Base-by-base conservation (phyloP, 345 rosid genomes). In the Murraya koenigii region DNA sequence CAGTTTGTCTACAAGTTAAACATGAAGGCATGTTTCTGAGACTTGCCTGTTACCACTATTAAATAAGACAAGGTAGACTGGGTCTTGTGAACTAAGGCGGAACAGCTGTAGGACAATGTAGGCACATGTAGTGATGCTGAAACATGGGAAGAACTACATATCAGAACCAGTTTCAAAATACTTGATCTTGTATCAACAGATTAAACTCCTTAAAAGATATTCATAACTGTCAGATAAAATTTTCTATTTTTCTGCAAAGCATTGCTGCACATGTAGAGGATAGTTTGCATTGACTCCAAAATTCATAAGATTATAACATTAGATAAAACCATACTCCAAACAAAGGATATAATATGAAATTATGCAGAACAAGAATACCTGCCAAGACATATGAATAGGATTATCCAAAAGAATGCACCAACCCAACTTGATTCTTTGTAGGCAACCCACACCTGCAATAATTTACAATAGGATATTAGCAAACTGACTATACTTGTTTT, bases 401-500 rank as follows among this genome's bases (percentile, higher is more conserved):
- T 63, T 75, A 93, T 89, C 99, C 99, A 95, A 13, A 90, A 22
- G 39, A 85, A 41, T 67, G 89, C 92, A 85, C 68, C 39, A 66
- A 90, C 62, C 96, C 91, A 93, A 78, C 85, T 89, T 11, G 93
- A 75, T 82, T 93, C 98, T 88, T 95, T 95, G 87, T 93, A 95
- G 54, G 84, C 84, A 80, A 92, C 88, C 99, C 98, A 95, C 62
- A 92, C 91, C 98, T 84, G 80, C 23, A 39, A 71, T 56, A 55
- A 14, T 32, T 55, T 11, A 47, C 20, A 28, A 44, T 64, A 13
- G 54, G 59, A 75, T 20, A 62, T 47, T 60, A 17, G 39, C 19
- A 28, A 32, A 19, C 44, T 36, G 39, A 15, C 72, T 41, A 62
- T 75, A 61, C 19, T 26, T 61, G 20, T 61, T 28, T 61, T 61